Base-by-base conservation (phyloP, 805 yeast genomes). In the Ogataea allantospora region DNA sequence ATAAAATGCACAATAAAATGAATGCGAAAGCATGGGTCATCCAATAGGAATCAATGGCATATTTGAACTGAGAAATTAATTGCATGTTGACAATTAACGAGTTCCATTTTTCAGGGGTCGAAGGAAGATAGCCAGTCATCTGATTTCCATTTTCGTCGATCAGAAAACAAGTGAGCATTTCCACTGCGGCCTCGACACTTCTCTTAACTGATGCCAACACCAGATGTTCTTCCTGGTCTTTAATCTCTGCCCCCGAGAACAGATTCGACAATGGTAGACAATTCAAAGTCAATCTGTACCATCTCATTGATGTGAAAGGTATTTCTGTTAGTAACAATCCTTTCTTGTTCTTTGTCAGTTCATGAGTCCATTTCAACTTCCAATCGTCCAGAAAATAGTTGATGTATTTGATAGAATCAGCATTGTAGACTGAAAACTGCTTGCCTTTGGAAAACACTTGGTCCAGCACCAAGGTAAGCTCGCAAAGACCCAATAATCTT, bases 271-370 rank as follows among this genome's bases (percentile, higher is more conserved):
- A 28, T 3, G 46, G 47, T 10, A 35, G 30, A 16, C 44, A 30
- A 15, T 43, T 42, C 16, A 41, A 24, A 4, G 47, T 42, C 19
- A 47, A 25, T 25, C 37, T 31, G 20, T 47, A 47, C 51, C 51
- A 47, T n/a, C 51, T 24, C 46, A 42, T 41, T 11, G 51, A 47
- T 1, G 51, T 47, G 32, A 44, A 47, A n/a, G 51, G 51, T 11
- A 47, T 41, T 22, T 44, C 46, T 3, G 43, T 38, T 2, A 21
- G 10, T n/a, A 18, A 4, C 6, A 18, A 6, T 7, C 10, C 13
- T n/a, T 33, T 25, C 27, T 16, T 16, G 20, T 32, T 17, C 10
- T 29, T 32, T 24, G 34, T 13, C 14, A 13, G 24, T 14, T 33
- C 36, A 15, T 30, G 44, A 12, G 31, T 40, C 50, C 50, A 46